Conservation (phyloP, 1,139 yeast genomes). For the Yamadazyma spencermartinsiae region DNA sequence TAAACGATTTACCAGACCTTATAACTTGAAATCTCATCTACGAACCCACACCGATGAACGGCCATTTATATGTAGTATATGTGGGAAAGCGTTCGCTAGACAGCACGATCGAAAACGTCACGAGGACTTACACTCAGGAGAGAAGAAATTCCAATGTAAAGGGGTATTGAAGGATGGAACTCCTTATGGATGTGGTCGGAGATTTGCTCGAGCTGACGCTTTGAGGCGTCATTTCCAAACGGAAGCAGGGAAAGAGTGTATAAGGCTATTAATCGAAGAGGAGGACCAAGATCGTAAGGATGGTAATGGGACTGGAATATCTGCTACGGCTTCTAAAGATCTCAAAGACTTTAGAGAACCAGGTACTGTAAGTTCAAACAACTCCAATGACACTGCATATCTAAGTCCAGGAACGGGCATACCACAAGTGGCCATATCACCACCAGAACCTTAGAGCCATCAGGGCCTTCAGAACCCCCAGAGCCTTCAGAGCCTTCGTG, state of each 20-base stretch:
- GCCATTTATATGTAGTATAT: conserved; percentile 81
- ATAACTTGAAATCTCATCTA: conserved; percentile 86
- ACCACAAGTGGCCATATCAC: conserved; percentile 42
- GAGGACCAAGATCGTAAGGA: conserved; percentile 31
- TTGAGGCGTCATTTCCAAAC: conserved; percentile 91
- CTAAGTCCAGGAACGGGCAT: conserved; percentile 17
- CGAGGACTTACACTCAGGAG: conserved; percentile 90
- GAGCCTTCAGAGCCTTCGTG: no score
- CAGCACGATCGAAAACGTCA: conserved; percentile 95
- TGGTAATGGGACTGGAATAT: not conserved
- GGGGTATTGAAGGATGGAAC: conserved; percentile 67
- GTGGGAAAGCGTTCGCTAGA: conserved; percentile 94
- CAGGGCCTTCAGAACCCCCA: not conserved
- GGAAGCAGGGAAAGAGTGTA: conserved; percentile 87
- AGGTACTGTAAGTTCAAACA: conserved; percentile 10
- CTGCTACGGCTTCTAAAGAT: not conserved
- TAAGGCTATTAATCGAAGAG: conserved; percentile 70
- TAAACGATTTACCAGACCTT: conserved; percentile 86
- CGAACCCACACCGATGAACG: conserved; percentile 94
- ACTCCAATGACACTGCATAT: conserved; percentile 11
- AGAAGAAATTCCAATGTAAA: conserved; percentile 80
- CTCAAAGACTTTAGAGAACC: conserved; percentile 5
- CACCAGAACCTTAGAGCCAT: conserved; percentile 28
- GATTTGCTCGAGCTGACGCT: conserved; percentile 96
- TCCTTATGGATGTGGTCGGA: conserved; percentile 89